Conservation (phyloP, 2,329 filamentous ascomycete species). For the Exophiala sideris region DNA sequence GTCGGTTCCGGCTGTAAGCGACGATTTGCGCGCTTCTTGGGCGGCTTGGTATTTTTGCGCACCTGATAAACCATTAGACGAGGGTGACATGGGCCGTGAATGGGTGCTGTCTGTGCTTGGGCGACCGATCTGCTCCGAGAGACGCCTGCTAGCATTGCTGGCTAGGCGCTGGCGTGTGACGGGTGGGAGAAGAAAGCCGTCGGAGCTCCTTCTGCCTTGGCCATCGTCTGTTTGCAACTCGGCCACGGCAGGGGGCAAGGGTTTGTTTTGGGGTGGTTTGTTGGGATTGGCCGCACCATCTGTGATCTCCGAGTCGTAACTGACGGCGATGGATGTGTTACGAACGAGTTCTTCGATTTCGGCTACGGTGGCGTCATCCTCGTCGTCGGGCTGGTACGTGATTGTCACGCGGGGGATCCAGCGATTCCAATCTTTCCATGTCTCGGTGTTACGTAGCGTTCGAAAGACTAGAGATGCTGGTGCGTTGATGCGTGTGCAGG, state of each 20-base stretch:
- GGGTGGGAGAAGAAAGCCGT: conserved; percentile 10
- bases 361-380: conserved; percentile 18
- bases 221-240: background rate
- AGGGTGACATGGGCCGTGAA: background rate
- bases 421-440: conserved; percentile 47
- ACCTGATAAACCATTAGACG: conserved; percentile 11
- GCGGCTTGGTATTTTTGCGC: conserved; percentile 25
- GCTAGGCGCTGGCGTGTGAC: conserved; percentile 21
- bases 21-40: conserved; percentile 19
- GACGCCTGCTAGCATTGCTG: conserved; percentile 17
- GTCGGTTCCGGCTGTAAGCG: conserved; percentile 11
- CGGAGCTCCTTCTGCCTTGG: conserved; percentile 1
- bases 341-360: conserved; percentile 28
- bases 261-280: conserved; percentile 6
- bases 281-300: conserved; percentile 12
- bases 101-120: background rate
- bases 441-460: conserved; percentile 43
- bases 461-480: conserved; percentile 43
- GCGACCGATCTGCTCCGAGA: conserved; percentile 7
- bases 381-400: conserved; percentile 35
- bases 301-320: conserved; percentile 26
- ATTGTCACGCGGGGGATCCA: conserved; percentile 47
- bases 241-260: background rate
- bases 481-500: conserved; percentile 39
- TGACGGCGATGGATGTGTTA: conserved; percentile 28